phyloP scores from a whole-genome alignment of 1,139 yeast genomes.

The Saccharomyces hybrid region DNA sequence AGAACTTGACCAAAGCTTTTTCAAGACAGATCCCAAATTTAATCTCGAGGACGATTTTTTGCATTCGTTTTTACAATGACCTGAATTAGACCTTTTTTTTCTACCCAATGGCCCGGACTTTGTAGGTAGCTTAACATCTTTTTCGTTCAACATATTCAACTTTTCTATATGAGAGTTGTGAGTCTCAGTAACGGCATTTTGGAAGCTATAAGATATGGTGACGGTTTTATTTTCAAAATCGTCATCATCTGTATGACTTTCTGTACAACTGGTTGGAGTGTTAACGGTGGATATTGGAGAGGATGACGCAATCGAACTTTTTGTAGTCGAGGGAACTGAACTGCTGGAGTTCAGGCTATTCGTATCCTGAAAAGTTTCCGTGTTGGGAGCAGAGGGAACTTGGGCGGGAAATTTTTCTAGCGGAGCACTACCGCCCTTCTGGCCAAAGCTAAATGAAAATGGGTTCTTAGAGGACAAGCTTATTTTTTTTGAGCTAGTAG shows the following conservation, averaged over 20 bases:
- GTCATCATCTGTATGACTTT: constrained; percentile 4
- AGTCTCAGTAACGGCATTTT: constrained; percentile 1
- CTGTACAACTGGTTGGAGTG: neutral
- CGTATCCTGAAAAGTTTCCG: neutral
- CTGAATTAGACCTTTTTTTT: neutral
- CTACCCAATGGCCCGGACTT: neutral
- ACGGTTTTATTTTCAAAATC: constrained; percentile 6
- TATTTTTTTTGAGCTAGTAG: no score
- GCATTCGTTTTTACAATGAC: neutral
- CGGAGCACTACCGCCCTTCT: neutral
- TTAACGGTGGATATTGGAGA: neutral
- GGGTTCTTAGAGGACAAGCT: no score
- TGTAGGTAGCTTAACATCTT: neutral
- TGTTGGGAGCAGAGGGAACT: no score
- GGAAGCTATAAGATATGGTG: neutral
- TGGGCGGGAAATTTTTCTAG: no score
- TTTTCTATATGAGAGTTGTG: constrained; percentile 1
- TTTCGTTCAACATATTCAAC: neutral
- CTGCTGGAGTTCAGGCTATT: neutral
- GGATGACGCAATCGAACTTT: neutral
- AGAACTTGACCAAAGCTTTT: neutral
- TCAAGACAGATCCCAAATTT: neutral
- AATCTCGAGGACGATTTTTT: neutral
- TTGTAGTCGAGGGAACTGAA: neutral
- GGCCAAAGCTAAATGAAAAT: no score